Base-by-base conservation (phyloP, 306 rosid genomes). In the Arachis stenosperma region DNA sequence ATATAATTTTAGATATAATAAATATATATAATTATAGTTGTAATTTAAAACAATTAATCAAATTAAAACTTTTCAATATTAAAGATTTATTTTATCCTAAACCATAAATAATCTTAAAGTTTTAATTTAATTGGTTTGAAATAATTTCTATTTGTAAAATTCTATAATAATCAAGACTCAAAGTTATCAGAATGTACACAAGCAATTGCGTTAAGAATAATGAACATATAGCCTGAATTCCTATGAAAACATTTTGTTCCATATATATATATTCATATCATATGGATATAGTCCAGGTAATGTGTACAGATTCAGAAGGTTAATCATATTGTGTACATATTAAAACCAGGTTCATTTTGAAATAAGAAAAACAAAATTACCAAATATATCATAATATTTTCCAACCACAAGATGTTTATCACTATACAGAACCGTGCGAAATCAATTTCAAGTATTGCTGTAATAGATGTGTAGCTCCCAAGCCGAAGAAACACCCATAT, bases 401-500 rank as follows among this genome's bases (percentile, higher is more conserved):
- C 4, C 40, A 70, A 62, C 40, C 17, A 52, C 30, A 46, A 61
- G 63, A 77, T 50, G 55, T 64, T 69, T 68, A 55, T 70, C 12
- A 9, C 60, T 29, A 51, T 29, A 33, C 55, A 58, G 78, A 70
- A 42, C 39, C 67, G 27, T 51, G 60, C 42, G 53, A 68, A 50
- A 62, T 70, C 9, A 74, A 63, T 65, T 62, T 27, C 76, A 59
- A 53, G 40, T 56, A 61, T 46, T 8, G 17, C 59, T 55, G 12
- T 64, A 77, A 53, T 53, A 58, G 55, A 50, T 61, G 68, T 53
- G 57, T 55, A 56, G 55, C 70, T 66, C 74, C 64, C 53, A 70
- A 8, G 75, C 9, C 48, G 47, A 55, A 39, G 59, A 65, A 75
- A 75, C 9, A 41, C 60, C 67, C 70, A 40, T 58, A 55, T 50